phyloP scores from a whole-genome alignment of 108 stramenopile genomes.

The Pseudonitzschia delicatissima region DNA sequence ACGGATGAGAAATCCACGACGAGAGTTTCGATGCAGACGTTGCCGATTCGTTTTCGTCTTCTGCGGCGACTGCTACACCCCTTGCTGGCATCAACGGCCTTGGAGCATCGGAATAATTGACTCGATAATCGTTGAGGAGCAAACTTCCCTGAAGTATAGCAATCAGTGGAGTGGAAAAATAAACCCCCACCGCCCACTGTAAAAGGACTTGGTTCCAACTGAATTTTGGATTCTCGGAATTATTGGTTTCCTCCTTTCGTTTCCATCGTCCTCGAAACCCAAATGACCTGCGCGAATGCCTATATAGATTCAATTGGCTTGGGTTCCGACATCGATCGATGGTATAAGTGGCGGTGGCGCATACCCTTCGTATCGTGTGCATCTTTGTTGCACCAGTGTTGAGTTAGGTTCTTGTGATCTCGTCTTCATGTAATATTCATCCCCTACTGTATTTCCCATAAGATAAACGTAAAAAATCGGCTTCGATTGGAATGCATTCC shows the following conservation, averaged over 20 bases:
- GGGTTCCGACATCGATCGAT: too few relatives aligned
- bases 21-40: neutral
- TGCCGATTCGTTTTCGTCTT: neutral
- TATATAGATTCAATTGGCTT: too few relatives aligned
- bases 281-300: too few relatives aligned
- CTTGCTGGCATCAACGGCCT: constrained; percentile 34
- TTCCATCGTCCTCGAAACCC: too few relatives aligned
- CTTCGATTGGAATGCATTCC: too few relatives aligned
- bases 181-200: constrained; percentile 32
- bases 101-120: constrained; percentile 38
- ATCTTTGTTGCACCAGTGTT: too few relatives aligned
- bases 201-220: constrained; percentile 12
- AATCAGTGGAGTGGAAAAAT: constrained; percentile 27
- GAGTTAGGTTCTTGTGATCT: too few relatives aligned
- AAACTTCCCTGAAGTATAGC: constrained; percentile 39
- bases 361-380: too few relatives aligned
- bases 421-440: too few relatives aligned
- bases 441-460: too few relatives aligned
- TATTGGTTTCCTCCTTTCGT: neutral
- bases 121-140: constrained; percentile 32
- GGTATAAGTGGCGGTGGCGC: too few relatives aligned
- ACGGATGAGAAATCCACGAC: constrained; percentile 13
- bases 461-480: too few relatives aligned
- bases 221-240: neutral
- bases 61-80: constrained; percentile 40